Evolutionary conservation across 2,329 filamentous ascomycete genomes (phyloP), one percentile per base, ranked within the genome.

Genomic region (Myriangium duriaei): DNA sequence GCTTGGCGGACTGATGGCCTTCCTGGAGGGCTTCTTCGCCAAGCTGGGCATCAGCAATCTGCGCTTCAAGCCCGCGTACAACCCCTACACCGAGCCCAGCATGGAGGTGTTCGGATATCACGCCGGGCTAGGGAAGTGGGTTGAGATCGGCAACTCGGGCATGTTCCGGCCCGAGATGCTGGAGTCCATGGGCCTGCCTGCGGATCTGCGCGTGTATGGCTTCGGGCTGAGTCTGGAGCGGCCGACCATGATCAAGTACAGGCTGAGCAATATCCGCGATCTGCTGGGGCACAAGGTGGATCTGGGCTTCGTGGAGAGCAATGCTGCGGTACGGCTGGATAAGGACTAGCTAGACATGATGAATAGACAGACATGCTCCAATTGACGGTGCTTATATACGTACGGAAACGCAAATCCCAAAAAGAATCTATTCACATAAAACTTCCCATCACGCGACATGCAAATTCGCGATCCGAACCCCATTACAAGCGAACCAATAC

Each of bases 111-210:
- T 96, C 65, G 85, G 83, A 48, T 96, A 80, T 68, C 91, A 96
- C 68, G 74, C 80, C 53, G 88, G 86, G 3, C 67, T 95, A 34
- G 75, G 75, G 52, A 93, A 93, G 68, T 80, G 92, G 65, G 84
- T 96, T 16, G 91, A 96, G 66, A 96, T 96, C 56, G 91, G 91
- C 43, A 96, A 98, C 67, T 88, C 81, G 51, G 91, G 91, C 46
- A 96, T 98, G 87, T 98, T 98, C 76, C 73, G 91, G 48, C 87
- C 91, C 2, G 91, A 98, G 64, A 95, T 96, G 88, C 62, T 95
- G 54, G 81, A 94, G 63, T 70, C 86, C 4, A 94, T 95, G 87
- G 88, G 88, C 21, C 62, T 96, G 53, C 87, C 87, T 15, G 85
- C 79, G 63, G 82, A 94, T 53, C 76, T 96, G 76, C 71, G 82